Evolutionary conservation across 371 early-diverging fungal species (phyloP), one percentile per base, ranked within the genome.

Genomic region (Lichtheimia hyalospora): DNA sequence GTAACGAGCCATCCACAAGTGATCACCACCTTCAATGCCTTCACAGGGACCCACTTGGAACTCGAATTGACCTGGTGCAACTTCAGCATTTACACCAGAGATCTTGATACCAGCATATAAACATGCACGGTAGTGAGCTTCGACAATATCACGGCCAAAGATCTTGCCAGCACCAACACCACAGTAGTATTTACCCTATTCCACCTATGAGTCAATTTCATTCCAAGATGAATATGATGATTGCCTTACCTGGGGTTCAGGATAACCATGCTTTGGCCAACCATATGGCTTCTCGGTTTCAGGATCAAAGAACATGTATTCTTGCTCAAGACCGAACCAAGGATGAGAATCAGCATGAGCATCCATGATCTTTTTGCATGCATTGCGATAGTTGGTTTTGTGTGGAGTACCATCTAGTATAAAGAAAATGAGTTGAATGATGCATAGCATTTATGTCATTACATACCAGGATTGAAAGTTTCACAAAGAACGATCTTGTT

Each of bases 311-410:
- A 85, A 57, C 58, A 81, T 77, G 58, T 85, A 85, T 59, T 83
- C 84, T 66, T 83, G 81, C 57, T 85, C 85, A 61, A 85, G 77
- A 55, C 85, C 85, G 61, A 85, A 85, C 85, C 85, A 85, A 39
- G 85, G 81, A 24, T 79, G 64, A 21, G 60, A 21, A 49, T 72
- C 73, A 39, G 75, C 73, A 63, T 79, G 57, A 39, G 70, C 49
- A 0, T 69, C 73, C 81, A 86, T 81, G 25, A 74, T 63, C 62
- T 79, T 68, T 39, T 61, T 61, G 49, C 75, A 73, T 4, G 66
- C 56, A 39, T 69, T 52, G 42, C 84, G 77, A 63, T 73, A 65
- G 67, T 83, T 83, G 49, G 74, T 80, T n/a, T 56, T 50, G 60
- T 80, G 71, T 13, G 83, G 81, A 48, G 77, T 76, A 18, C 79